Evolutionary conservation across 148 eudicot genomes (phyloP).

Genomic region (Rhododendron kiyosumense): DNA sequence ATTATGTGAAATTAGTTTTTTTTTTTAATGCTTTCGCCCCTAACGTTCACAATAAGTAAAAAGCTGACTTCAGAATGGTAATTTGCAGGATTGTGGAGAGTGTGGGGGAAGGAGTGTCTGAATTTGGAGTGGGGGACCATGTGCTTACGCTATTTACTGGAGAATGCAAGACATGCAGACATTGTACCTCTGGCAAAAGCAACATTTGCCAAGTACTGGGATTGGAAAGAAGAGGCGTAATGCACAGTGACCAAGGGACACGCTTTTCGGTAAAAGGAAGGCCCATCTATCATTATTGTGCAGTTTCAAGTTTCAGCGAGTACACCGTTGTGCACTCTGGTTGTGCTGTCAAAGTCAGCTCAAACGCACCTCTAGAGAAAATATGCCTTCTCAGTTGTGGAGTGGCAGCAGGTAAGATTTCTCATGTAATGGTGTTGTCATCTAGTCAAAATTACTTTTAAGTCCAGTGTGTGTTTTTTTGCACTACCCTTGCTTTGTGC

Average conservation of each 20-base stretch:
- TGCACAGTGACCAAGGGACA: conserved; percentile 92
- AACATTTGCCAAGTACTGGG: conserved; percentile 91
- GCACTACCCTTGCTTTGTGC: not conserved
- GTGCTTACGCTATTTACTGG: conserved; percentile 92
- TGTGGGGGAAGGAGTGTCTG: conserved; percentile 82
- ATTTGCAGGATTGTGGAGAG: conserved; percentile 87
- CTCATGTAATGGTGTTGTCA: not conserved
- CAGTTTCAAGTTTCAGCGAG: conserved; percentile 96
- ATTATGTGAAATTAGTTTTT: not conserved
- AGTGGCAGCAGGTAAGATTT: conserved; percentile 75
- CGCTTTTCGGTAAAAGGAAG: conserved; percentile 74
- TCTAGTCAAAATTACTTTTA: not conserved
- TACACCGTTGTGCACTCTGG: conserved; percentile 96
- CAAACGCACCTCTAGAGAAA: conserved; percentile 75
- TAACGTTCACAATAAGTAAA: not conserved
- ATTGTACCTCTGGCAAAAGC: conserved; percentile 74
- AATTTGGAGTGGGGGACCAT: conserved; percentile 82
- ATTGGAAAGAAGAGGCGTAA: conserved; percentile 80
- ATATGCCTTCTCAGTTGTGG: conserved; percentile 96
- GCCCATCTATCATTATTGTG: conserved; percentile 90
- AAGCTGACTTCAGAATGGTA: conserved; percentile 3
- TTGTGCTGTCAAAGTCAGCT: conserved; percentile 84
- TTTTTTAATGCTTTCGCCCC: not conserved
- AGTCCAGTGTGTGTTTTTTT: not conserved
- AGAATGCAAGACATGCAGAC: conserved; percentile 87